Conservation (phyloP, 2,329 filamentous ascomycete species). For the Trichoderma aggressivum region DNA sequence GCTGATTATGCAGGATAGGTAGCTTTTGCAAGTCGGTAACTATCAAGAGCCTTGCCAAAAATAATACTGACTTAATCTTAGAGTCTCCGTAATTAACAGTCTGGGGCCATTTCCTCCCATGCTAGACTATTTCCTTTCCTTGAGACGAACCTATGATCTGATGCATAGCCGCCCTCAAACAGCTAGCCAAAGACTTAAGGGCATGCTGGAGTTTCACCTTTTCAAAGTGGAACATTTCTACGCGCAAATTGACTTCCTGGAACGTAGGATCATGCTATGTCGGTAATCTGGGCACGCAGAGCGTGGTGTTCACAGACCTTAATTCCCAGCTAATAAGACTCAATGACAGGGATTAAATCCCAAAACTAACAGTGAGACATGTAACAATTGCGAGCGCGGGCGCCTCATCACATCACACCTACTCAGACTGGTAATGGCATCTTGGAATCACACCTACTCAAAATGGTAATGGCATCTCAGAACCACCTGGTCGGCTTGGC, state of each 20-base stretch:
- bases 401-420: not conserved
- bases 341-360: not conserved
- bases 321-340: not conserved
- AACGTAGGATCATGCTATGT: not conserved
- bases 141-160: not conserved
- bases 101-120: not conserved
- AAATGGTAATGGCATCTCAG: not conserved
- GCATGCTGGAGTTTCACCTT: not conserved
- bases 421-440: not conserved
- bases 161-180: not conserved
- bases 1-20: not conserved
- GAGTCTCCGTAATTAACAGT: not conserved
- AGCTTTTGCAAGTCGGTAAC: not conserved
- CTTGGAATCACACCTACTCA: not conserved
- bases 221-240: not conserved
- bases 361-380: not conserved
- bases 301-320: not conserved
- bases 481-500: not conserved
- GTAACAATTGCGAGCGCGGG: not conserved
- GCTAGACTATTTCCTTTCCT: not conserved
- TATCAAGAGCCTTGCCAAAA: not conserved
- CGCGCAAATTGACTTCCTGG: not conserved
- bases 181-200: not conserved
- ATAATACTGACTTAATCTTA: not conserved
- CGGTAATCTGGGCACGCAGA: not conserved